phyloP scores from a whole-genome alignment of 106 monocot genomes.

The Dendrobium nobile region DNA sequence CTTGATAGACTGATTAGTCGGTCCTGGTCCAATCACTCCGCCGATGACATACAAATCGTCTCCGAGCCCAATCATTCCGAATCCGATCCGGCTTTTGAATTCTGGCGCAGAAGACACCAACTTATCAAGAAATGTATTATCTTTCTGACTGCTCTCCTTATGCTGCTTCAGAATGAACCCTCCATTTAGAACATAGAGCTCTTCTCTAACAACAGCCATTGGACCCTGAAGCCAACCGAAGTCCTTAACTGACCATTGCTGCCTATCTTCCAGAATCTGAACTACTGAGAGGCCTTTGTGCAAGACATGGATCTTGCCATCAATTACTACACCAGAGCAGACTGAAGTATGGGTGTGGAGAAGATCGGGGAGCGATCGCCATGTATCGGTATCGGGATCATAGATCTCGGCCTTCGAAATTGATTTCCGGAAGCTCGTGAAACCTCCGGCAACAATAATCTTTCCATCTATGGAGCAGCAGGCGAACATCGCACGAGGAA shows the following conservation, averaged over 20 bases:
- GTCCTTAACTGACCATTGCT: slow-evolving; percentile 60
- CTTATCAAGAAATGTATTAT: slow-evolving; percentile 10
- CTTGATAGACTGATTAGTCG: slow-evolving; percentile 79
- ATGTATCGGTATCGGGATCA: slow-evolving; percentile 55
- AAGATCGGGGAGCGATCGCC: slow-evolving; percentile 78
- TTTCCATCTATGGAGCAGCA: slow-evolving; percentile 74
- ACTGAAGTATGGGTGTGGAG: slow-evolving; percentile 69
- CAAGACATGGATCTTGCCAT: slow-evolving; percentile 79
- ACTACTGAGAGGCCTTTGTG: slow-evolving; percentile 84
- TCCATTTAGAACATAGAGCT: slow-evolving; percentile 74
- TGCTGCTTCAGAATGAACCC: slow-evolving; percentile 54
- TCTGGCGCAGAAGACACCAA: slow-evolving; percentile 55
- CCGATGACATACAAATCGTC: slow-evolving; percentile 80
- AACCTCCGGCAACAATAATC: slow-evolving; percentile 88
- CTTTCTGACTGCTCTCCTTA: not conserved
- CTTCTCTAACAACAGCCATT: slow-evolving; percentile 57
- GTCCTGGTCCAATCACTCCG: slow-evolving; percentile 86
- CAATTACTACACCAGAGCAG: slow-evolving; percentile 67
- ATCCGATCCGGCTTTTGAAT: slow-evolving; percentile 81
- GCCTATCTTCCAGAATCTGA: slow-evolving; percentile 64
- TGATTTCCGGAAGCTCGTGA: slow-evolving; percentile 76
- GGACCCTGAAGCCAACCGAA: slow-evolving; percentile 83
- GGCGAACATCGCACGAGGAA: slow-evolving; percentile 88
- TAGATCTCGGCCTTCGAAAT: slow-evolving; percentile 82
- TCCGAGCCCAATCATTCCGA: slow-evolving; percentile 81